phyloP scores from a whole-genome alignment of 345 rosid species.

The Brassica nigra region DNA sequence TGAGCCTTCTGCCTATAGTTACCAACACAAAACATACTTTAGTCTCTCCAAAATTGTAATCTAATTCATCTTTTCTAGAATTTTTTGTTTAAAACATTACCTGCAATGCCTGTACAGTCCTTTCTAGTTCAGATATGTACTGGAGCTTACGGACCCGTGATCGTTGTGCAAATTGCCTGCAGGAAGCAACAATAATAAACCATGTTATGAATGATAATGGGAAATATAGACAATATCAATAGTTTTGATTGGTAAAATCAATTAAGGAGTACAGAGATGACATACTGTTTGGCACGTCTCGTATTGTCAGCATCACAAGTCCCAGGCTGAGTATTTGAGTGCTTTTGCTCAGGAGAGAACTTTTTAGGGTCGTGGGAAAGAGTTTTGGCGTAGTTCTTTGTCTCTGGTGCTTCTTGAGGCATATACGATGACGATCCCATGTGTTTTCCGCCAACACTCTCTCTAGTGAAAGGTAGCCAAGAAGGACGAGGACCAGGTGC shows the following conservation, averaged over 20 bases:
- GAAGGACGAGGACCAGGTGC: constrained; percentile 45
- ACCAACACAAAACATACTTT: not conserved
- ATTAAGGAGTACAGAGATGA: constrained; percentile 25
- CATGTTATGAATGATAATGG: constrained; percentile 19
- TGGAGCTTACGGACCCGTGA: constrained; percentile 98
- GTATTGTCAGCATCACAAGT: constrained; percentile 62
- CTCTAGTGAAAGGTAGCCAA: constrained; percentile 55
- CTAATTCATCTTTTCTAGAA: not conserved
- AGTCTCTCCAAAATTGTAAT: not conserved
- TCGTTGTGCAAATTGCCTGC: constrained; percentile 99
- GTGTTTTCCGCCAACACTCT: constrained; percentile 51
- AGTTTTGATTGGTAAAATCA: not conserved
- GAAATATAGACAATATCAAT: not conserved
- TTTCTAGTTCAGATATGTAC: constrained; percentile 98
- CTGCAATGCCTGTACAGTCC: constrained; percentile 95
- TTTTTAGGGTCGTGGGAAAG: constrained; percentile 55
- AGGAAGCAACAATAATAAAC: constrained; percentile 21
- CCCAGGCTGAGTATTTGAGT: constrained; percentile 47
- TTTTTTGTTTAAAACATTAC: constrained; percentile 40
- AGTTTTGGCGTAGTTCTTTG: constrained; percentile 60
- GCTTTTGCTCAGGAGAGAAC: constrained; percentile 56
- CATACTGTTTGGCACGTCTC: constrained; percentile 93
- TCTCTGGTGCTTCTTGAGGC: constrained; percentile 58
- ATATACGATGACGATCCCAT: constrained; percentile 52
- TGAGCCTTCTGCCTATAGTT: constrained; percentile 72